Percentiles rank a stretch among this genome's conserved stretches.
Conservation (phyloP, 78 protist genomes). For the Dictyostelium citrinum region DNA sequence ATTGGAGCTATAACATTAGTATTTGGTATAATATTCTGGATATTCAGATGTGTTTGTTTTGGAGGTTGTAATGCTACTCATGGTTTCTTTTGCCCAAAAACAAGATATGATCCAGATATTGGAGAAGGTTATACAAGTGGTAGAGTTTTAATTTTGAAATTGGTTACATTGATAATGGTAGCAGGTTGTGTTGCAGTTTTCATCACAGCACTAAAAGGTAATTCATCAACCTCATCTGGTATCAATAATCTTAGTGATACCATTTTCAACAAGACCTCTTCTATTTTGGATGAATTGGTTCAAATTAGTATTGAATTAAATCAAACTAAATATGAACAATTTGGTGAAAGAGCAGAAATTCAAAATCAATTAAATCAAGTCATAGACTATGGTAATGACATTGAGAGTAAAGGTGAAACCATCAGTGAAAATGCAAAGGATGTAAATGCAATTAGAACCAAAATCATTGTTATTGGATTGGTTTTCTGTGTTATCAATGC, state of each 20-base stretch:
- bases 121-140: slow-evolving; percentile 34
- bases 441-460: background rate
- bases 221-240: background rate
- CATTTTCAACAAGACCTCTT: background rate
- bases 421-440: background rate
- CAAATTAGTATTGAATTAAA: background rate
- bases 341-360: background rate
- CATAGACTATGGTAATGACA: background rate
- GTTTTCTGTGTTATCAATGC: slow-evolving; percentile 11
- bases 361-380: background rate
- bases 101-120: slow-evolving; percentile 51
- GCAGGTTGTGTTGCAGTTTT: slow-evolving; percentile 49
- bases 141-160: background rate
- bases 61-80: slow-evolving; percentile 50
- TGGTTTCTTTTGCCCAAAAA: slow-evolving; percentile 48
- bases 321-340: background rate
- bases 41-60: background rate
- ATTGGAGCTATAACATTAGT: slow-evolving; percentile 7
- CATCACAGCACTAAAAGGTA: slow-evolving; percentile 48
- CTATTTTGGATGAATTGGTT: background rate
- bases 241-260: slow-evolving; percentile 1
- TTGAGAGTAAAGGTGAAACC: background rate
- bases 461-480: slow-evolving; percentile 35
- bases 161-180: background rate
- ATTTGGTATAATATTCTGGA: slow-evolving; percentile 39